phyloP scores from a whole-genome alignment of 106 monocot species.

The Allium sativum region DNA sequence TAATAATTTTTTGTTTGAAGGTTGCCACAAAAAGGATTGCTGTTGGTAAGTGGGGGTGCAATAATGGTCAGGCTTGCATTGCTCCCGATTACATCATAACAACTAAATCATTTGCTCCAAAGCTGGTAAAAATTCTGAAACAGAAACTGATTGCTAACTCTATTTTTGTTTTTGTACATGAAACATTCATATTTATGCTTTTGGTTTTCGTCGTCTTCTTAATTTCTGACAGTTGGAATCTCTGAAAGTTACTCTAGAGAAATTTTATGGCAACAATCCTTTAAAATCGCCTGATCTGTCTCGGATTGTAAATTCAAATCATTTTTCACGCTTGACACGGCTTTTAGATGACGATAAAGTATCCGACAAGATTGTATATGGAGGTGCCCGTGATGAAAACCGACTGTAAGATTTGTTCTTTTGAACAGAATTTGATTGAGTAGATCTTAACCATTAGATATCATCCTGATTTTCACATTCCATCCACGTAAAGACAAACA shows the following conservation, averaged over 20 bases:
- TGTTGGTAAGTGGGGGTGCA: slow-evolving; percentile 72
- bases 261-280: slow-evolving; percentile 55
- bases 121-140: slow-evolving; percentile 31
- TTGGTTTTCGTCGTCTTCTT: neutral
- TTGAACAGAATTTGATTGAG: too few species aligned
- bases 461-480: too few species aligned
- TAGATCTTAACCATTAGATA: too few species aligned
- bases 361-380: slow-evolving; percentile 46
- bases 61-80: slow-evolving; percentile 69
- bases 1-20: slow-evolving; percentile 15
- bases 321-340: slow-evolving; percentile 44
- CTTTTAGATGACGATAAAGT: slow-evolving; percentile 54
- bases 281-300: slow-evolving; percentile 44
- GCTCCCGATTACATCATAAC: slow-evolving; percentile 64
- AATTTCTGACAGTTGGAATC: slow-evolving; percentile 27
- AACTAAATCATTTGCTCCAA: slow-evolving; percentile 50
- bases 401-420: slow-evolving; percentile 28
- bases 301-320: slow-evolving; percentile 55
- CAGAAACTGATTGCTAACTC: neutral
- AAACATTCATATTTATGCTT: neutral
- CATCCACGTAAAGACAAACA: too few species aligned
- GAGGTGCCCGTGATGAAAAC: slow-evolving; percentile 51
- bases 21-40: slow-evolving; percentile 45
- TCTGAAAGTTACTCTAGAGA: slow-evolving; percentile 37
- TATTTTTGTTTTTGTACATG: neutral